Conservation (phyloP, 176 grass and related monocot genomes). For the Zizania latifolia region DNA sequence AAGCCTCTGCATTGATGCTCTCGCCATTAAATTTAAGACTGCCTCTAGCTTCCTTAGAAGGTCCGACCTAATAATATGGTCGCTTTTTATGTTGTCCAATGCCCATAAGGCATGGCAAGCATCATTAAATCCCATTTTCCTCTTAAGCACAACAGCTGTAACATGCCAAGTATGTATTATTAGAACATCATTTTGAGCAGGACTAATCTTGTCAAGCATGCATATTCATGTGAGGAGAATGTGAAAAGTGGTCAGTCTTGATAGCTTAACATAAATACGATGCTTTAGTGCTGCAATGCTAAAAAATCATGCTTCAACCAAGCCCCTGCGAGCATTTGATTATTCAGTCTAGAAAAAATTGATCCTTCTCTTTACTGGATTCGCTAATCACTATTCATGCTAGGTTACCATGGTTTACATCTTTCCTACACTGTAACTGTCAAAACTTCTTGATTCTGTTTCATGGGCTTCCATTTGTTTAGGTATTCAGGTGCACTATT, state of each 20-base stretch:
- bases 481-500: constrained; percentile 13
- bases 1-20: background rate
- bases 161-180: background rate
- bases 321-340: background rate
- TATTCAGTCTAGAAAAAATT: background rate
- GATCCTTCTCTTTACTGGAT: background rate
- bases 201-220: background rate
- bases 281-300: background rate
- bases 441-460: background rate
- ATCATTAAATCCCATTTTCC: constrained; percentile 2
- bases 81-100: constrained; percentile 4
- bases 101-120: background rate
- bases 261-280: background rate
- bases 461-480: background rate
- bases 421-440: no score
- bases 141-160: background rate
- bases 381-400: background rate
- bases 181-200: background rate
- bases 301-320: background rate
- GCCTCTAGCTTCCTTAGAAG: background rate
- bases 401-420: background rate
- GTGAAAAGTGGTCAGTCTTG: background rate
- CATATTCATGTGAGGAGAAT: constrained; percentile 8
- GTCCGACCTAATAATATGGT: background rate
- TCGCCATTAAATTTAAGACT: background rate